These are phyloP conservation scores for Magnaporthales sp. DNA, from an alignment of 2,329 filamentous ascomycete genomes.

Conservation along the genomic window DNA sequence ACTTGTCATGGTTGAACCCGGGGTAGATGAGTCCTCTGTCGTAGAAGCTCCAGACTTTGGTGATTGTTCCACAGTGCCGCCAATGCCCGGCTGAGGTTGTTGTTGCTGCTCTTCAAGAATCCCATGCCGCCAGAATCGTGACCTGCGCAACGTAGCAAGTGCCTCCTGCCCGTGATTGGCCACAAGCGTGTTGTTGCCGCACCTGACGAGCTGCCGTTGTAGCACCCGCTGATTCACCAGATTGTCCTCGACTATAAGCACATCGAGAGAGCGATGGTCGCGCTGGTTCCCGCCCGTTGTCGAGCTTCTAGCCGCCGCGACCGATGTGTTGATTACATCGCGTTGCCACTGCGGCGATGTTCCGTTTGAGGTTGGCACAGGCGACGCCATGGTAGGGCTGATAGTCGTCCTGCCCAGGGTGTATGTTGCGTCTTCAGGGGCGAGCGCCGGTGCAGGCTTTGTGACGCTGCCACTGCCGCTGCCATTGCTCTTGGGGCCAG, in stretches of 20 bases:
- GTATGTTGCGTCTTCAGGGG: constrained; percentile 5
- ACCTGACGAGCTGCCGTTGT: constrained; percentile 38
- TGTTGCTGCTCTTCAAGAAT: neutral
- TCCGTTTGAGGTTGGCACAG: constrained; percentile 20
- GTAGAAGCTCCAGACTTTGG: neutral
- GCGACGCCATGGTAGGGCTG: constrained; percentile 21
- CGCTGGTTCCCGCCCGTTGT: neutral
- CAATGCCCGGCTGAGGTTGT: neutral
- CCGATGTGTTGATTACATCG: neutral
- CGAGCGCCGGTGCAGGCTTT: neutral
- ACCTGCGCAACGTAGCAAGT: constrained; percentile 34
- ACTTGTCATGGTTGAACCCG: neutral
- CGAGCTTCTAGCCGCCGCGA: neutral
- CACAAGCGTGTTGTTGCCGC: constrained; percentile 41
- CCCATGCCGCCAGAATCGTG: constrained; percentile 13
- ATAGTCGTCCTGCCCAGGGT: constrained; percentile 10
- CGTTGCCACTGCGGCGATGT: neutral
- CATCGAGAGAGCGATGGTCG: constrained; percentile 23
- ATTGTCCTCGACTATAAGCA: constrained; percentile 54
- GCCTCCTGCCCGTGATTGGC: constrained; percentile 50
- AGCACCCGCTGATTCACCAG: constrained; percentile 51
- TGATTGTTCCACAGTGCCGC: neutral
- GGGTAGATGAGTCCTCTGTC: neutral
- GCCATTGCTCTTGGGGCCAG: neutral
- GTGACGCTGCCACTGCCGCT: neutral